Percentiles rank a stretch among this genome's conserved stretches.
Evolutionary conservation across 768 basidiomycete species (phyloP).

Genomic region (Tylopilus vinaceipallidus): DNA sequence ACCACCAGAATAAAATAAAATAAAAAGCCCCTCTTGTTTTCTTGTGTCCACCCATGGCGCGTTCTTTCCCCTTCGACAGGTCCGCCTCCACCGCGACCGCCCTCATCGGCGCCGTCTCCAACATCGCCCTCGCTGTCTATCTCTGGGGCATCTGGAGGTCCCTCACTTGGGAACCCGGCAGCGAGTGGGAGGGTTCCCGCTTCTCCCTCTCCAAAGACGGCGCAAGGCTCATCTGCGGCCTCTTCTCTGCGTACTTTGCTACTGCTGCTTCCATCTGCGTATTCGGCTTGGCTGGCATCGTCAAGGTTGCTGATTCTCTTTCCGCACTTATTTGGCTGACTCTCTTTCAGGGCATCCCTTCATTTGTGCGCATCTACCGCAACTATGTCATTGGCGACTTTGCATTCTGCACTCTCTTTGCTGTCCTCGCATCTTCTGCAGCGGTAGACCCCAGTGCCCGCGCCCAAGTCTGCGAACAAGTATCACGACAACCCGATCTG

Average conservation of each 20-base stretch:
- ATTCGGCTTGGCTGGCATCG: constrained; percentile 66
- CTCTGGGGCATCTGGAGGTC: constrained; percentile 44
- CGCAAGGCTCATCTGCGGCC: constrained; percentile 53
- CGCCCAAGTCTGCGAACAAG: constrained; percentile 66
- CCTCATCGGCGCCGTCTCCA: constrained; percentile 39
- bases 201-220: constrained; percentile 41
- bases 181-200: constrained; percentile 47
- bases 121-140: constrained; percentile 39
- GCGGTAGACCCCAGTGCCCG: constrained; percentile 56
- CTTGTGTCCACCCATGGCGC: constrained; percentile 2
- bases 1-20: not conserved
- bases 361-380: constrained; percentile 75
- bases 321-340: not conserved
- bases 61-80: constrained; percentile 22
- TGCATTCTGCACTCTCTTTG: constrained; percentile 60
- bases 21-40: not conserved
- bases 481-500: constrained; percentile 73
- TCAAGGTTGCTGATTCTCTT: constrained; percentile 48
- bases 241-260: constrained; percentile 65
- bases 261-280: constrained; percentile 61
- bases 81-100: constrained; percentile 38
- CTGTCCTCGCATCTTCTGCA: constrained; percentile 54
- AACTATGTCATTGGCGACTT: constrained; percentile 82
- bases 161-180: constrained; percentile 45
- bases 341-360: constrained; percentile 50